phyloP scores from a whole-genome alignment of 2,329 filamentous ascomycete genomes.

The Aspergillus phoenicis region DNA sequence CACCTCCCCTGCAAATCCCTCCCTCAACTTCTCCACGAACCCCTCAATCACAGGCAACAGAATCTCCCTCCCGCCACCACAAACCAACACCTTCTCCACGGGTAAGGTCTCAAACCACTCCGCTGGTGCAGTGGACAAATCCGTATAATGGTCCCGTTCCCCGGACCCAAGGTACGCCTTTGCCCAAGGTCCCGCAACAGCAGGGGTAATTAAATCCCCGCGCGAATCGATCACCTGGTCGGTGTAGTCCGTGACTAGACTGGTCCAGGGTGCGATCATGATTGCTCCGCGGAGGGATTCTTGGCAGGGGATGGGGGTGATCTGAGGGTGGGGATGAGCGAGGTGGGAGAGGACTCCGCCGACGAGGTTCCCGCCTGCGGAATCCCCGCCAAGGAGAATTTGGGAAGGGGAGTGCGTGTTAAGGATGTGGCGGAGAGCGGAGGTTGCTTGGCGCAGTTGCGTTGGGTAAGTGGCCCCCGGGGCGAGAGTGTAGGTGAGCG shows the following conservation, averaged over 20 bases:
- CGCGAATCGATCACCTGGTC: conserved; percentile 50
- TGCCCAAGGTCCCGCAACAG: conserved; percentile 50
- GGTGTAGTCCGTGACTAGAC: conserved; percentile 50
- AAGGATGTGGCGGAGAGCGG: conserved; percentile 44
- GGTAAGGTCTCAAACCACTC: conserved; percentile 58
- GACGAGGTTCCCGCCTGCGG: conserved; percentile 48
- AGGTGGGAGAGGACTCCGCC: conserved; percentile 44
- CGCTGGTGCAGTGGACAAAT: conserved; percentile 52
- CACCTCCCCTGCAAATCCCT: conserved; percentile 27
- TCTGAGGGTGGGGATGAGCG: conserved; percentile 58
- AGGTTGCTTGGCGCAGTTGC: conserved; percentile 47
- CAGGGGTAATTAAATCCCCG: conserved; percentile 54
- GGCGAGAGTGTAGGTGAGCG: conserved; percentile 63
- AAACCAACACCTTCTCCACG: conserved; percentile 54
- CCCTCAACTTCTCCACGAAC: conserved; percentile 52
- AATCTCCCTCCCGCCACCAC: conserved; percentile 59
- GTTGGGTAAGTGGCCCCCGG: conserved; percentile 48
- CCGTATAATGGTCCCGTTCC: conserved; percentile 55
- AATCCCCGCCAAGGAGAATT: conserved; percentile 48
- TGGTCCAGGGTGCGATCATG: conserved; percentile 62
- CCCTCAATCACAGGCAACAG: conserved; percentile 58
- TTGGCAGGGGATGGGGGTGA: conserved; percentile 46
- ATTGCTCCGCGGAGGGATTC: conserved; percentile 53
- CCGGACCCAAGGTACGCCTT: conserved; percentile 50
- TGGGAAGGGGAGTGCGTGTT: conserved; percentile 36